phyloP scores from a whole-genome alignment of 1,139 yeast species.

The Yamadazyma dendronema region DNA sequence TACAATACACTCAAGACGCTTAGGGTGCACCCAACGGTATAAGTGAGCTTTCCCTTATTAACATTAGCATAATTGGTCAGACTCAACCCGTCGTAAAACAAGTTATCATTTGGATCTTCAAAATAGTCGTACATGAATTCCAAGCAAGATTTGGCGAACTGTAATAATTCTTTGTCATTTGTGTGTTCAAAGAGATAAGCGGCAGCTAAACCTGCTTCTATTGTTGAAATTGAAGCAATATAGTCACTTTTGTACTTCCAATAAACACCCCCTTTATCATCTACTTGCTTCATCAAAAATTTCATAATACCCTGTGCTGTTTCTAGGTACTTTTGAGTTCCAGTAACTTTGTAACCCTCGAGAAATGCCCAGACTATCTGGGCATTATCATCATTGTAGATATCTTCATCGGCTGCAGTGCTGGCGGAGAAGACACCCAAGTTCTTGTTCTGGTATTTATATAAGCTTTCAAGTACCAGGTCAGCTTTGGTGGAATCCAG shows the following conservation, averaged over 20 bases:
- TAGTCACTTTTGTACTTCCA: slow-evolving; percentile 26
- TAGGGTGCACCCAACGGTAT: slow-evolving; percentile 34
- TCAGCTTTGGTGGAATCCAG: slow-evolving; percentile 11
- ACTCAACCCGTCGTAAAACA: slow-evolving; percentile 32
- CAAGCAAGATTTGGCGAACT: slow-evolving; percentile 24
- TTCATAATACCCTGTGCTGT: slow-evolving; percentile 16
- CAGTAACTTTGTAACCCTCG: slow-evolving; percentile 22
- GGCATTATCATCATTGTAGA: slow-evolving; percentile 35
- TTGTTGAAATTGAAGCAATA: slow-evolving; percentile 34
- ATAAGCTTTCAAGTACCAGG: slow-evolving; percentile 12
- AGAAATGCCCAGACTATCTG: slow-evolving; percentile 33
- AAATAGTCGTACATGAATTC: slow-evolving; percentile 27
- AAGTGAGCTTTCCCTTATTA: slow-evolving; percentile 34
- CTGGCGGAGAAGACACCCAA: slow-evolving; percentile 27
- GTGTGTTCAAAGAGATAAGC: slow-evolving; percentile 22
- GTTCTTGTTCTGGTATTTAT: slow-evolving; percentile 14
- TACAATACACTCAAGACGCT: slow-evolving; percentile 26
- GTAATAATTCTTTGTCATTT: slow-evolving; percentile 17
- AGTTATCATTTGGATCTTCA: slow-evolving; percentile 27
- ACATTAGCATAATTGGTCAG: slow-evolving; percentile 21
- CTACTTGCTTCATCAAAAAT: slow-evolving; percentile 17
- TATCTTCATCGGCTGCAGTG: slow-evolving; percentile 24
- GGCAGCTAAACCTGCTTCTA: slow-evolving; percentile 35
- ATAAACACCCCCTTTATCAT: slow-evolving; percentile 29
- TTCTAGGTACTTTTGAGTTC: slow-evolving; percentile 15